These are phyloP conservation scores for Penicillium sp. DNA, from an alignment of 2,329 filamentous ascomycete genomes.

Conservation along the genomic window DNA sequence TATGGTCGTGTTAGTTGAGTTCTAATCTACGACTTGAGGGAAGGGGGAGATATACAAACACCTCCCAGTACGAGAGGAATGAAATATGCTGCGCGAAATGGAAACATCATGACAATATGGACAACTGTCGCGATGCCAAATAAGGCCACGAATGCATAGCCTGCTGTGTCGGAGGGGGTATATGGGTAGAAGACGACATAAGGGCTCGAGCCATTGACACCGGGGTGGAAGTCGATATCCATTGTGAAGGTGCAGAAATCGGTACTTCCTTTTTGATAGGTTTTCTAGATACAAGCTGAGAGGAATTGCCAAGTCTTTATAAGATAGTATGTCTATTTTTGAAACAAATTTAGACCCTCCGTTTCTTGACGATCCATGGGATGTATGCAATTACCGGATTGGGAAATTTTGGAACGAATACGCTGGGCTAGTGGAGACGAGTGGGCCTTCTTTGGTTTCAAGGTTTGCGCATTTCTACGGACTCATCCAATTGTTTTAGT, in stretches of 20 bases:
- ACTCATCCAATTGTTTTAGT: no score
- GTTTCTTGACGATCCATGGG: neutral
- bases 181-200: slow-evolving; percentile 40
- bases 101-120: slow-evolving; percentile 33
- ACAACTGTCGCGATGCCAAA: slow-evolving; percentile 33
- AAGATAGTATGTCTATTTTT: neutral
- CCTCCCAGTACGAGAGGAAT: slow-evolving; percentile 40
- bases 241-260: slow-evolving; percentile 2
- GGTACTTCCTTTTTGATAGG: neutral
- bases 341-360: neutral
- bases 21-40: neutral
- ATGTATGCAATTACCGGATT: neutral
- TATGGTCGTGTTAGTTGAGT: neutral
- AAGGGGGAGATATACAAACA: slow-evolving; percentile 29
- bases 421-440: no score
- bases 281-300: neutral
- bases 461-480: no score
- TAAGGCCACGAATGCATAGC: slow-evolving; percentile 36
- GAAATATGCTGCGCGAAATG: slow-evolving; percentile 36
- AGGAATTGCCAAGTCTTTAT: neutral
- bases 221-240: slow-evolving; percentile 34
- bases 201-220: slow-evolving; percentile 30
- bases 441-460: no score
- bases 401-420: neutral
- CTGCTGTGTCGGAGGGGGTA: slow-evolving; percentile 33